phyloP scores from a whole-genome alignment of 495 filamentous ascomycete genomes.

The Talaromyces stipitatus region DNA sequence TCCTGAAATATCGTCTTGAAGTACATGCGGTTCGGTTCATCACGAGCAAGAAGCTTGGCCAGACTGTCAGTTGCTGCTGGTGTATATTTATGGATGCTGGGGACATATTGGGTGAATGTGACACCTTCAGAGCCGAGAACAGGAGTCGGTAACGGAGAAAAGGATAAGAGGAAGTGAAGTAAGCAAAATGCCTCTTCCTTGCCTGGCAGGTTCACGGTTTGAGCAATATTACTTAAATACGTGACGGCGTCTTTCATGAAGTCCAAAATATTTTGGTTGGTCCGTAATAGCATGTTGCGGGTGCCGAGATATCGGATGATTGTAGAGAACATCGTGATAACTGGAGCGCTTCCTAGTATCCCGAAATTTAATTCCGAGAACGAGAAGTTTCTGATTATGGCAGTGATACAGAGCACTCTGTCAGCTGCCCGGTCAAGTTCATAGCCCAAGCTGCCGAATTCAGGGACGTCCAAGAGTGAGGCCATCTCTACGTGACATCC shows the following conservation, averaged over 20 bases:
- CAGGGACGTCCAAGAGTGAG: conserved; percentile 56
- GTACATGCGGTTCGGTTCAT: conserved; percentile 83
- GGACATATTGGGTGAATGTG: conserved; percentile 74
- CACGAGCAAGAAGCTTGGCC: conserved; percentile 85
- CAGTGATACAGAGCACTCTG: conserved; percentile 81
- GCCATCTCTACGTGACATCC: conserved; percentile 65
- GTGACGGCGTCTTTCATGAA: conserved; percentile 95
- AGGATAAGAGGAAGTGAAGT: conserved; percentile 82
- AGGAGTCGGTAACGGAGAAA: conserved; percentile 67
- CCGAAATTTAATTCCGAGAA: conserved; percentile 70
- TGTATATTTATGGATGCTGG: conserved; percentile 76
- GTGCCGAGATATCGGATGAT: conserved; percentile 85
- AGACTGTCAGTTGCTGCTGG: conserved; percentile 82
- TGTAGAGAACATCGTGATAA: conserved; percentile 72
- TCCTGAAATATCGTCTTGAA: conserved; percentile 73
- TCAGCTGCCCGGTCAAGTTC: conserved; percentile 82
- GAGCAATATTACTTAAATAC: conserved; percentile 78
- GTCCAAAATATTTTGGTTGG: conserved; percentile 74
- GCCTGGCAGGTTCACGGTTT: conserved; percentile 71
- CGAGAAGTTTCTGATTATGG: conserved; percentile 87
- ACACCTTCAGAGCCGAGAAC: conserved; percentile 43
- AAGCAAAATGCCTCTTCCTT: conserved; percentile 84
- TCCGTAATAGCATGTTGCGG: conserved; percentile 76
- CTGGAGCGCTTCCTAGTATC: conserved; percentile 60
- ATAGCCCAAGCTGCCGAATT: conserved; percentile 72